These are phyloP conservation scores for Mycena leptocephala DNA, from an alignment of 768 basidiomycete genomes.

Conservation along the genomic window DNA sequence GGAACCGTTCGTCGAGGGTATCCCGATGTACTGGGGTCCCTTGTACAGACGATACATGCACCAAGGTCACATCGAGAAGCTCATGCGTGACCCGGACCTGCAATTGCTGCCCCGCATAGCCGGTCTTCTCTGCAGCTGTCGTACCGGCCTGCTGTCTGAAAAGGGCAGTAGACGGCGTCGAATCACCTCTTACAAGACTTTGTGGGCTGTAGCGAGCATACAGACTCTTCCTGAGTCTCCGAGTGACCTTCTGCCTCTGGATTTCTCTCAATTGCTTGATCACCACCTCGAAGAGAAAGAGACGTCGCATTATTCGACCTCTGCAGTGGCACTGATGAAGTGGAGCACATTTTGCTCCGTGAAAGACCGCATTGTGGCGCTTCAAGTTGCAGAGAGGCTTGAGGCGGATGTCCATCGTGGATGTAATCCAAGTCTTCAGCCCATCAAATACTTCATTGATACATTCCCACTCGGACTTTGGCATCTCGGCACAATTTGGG, in stretches of 20 bases:
- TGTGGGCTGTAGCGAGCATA: slow-evolving; percentile 12
- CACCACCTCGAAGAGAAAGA: too few relatives aligned
- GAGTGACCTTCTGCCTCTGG: background rate
- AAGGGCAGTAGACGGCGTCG: background rate
- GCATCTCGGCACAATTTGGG: too few relatives aligned
- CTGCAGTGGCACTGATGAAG: too few relatives aligned
- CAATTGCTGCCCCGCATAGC: background rate
- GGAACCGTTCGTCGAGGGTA: background rate
- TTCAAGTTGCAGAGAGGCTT: too few relatives aligned
- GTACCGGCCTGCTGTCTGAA: background rate
- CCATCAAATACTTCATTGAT: too few relatives aligned
- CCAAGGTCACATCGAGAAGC: background rate
- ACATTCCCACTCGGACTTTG: too few relatives aligned
- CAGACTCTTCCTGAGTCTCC: background rate
- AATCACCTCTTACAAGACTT: background rate
- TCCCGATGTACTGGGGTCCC: background rate
- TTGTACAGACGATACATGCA: background rate
- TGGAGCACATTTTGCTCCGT: too few relatives aligned
- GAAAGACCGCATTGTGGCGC: too few relatives aligned
- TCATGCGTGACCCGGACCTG: background rate
- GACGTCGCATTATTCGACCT: background rate
- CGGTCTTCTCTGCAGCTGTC: background rate
- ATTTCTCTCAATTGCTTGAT: background rate
- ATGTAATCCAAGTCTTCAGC: too few relatives aligned
- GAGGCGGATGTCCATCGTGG: too few relatives aligned